Conservation (phyloP, 352 stramenopile species). For the Pythium rishiriense region DNA sequence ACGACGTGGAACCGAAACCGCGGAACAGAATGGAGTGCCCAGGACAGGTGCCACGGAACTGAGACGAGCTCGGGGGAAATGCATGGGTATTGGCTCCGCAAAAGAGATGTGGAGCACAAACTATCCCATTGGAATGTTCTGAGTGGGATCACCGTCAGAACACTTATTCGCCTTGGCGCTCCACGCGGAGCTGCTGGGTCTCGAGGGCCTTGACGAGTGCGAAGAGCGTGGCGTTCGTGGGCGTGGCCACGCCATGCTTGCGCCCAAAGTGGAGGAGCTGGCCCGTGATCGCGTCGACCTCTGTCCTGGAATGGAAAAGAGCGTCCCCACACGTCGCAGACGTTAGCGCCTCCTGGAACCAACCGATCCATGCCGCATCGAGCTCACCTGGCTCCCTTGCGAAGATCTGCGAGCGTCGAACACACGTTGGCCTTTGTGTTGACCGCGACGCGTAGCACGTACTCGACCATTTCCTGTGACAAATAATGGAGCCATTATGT, state of each 20-base stretch:
- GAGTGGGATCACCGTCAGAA: not conserved
- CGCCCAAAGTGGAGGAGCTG: constrained; percentile 51
- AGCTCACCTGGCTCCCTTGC: constrained; percentile 55
- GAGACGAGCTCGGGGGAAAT: too few relatives aligned
- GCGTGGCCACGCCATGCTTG: constrained; percentile 53
- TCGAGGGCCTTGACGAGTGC: constrained; percentile 66
- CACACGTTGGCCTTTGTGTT: constrained; percentile 67
- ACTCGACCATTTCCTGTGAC: constrained; percentile 57
- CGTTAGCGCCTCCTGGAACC: not conserved
- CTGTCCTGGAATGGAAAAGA: constrained; percentile 39
- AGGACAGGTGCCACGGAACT: too few relatives aligned
- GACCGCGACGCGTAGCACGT: constrained; percentile 49
- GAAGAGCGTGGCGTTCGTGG: constrained; percentile 58
- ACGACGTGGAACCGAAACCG: not conserved
- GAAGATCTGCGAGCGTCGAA: constrained; percentile 77
- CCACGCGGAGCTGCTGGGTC: constrained; percentile 14
- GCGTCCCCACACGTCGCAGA: not conserved
- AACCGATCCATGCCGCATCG: too few relatives aligned
- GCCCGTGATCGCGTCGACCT: constrained; percentile 77
- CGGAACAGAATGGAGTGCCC: too few relatives aligned
- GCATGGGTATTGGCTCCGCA: too few relatives aligned
- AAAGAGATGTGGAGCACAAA: too few relatives aligned
- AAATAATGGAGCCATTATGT: too few relatives aligned
- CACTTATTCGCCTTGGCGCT: not conserved
- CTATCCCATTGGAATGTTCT: not conserved